A percentile compares a stretch with the other conserved stretches of the same genome.
phyloP scores from a whole-genome alignment of 2,329 filamentous ascomycete species.

The Ophiostoma perfectum region DNA sequence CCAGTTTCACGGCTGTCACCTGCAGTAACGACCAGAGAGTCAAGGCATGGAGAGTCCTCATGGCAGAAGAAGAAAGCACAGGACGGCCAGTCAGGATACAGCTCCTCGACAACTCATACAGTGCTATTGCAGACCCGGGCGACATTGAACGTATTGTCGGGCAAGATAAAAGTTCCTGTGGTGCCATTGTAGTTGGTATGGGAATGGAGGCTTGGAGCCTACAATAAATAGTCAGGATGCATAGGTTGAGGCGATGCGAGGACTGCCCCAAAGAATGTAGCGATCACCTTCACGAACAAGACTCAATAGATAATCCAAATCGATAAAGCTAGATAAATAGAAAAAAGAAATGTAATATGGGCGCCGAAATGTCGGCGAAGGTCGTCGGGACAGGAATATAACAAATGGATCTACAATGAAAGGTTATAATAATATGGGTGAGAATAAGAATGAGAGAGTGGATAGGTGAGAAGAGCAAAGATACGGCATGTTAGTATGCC shows the following conservation, averaged over 20 bases:
- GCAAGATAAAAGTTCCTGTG: neutral
- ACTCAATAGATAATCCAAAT: conserved; percentile 5
- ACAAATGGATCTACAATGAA: neutral
- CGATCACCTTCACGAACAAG: neutral
- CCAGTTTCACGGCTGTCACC: conserved; percentile 29
- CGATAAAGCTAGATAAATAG: neutral
- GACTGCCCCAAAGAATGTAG: no score
- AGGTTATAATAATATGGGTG: neutral
- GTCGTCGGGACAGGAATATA: conserved; percentile 7
- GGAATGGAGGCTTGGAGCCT: conserved; percentile 44
- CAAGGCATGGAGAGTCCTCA: conserved; percentile 47
- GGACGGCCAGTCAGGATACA: conserved; percentile 30
- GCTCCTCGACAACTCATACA: conserved; percentile 48
- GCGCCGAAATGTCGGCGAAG: neutral
- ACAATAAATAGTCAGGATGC: neutral
- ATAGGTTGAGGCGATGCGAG: no score
- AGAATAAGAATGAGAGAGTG: neutral
- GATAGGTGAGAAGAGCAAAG: neutral
- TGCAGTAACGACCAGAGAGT: conserved; percentile 57
- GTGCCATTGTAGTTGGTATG: conserved; percentile 40
- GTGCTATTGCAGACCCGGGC: conserved; percentile 56
- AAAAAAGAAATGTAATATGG: neutral
- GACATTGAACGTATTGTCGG: conserved; percentile 41
- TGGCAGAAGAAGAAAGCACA: neutral
- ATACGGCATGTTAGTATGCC: no score